Conservation (phyloP, 2,329 filamentous ascomycete species). For the Diatrype stigma region DNA sequence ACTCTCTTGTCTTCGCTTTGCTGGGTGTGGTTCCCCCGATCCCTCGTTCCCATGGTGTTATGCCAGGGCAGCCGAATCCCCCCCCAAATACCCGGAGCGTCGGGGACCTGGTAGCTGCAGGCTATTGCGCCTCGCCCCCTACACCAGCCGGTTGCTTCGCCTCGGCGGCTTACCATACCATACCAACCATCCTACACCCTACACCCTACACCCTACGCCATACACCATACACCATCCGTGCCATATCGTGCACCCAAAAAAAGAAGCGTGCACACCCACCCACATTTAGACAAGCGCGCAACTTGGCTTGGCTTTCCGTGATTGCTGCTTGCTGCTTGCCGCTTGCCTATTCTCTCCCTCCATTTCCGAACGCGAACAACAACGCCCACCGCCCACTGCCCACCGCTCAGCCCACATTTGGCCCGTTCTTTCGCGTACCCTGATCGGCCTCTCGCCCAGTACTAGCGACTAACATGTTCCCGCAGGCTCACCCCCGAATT, state of each 20-base stretch:
- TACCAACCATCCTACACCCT: not conserved
- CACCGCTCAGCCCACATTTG: conserved; percentile 4
- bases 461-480: conserved; percentile 18
- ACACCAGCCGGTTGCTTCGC: not conserved
- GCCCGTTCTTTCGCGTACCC: conserved; percentile 13
- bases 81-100: not conserved
- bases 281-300: not conserved
- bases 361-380: not conserved
- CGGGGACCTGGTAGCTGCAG: not conserved
- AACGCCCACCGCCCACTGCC: no score
- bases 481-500: conserved; percentile 52
- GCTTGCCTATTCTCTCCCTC: no score
- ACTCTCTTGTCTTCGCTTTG: conserved; percentile 2
- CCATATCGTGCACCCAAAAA: not conserved
- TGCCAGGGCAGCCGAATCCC: conserved; percentile 1
- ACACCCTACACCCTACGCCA: not conserved
- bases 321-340: no score
- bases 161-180: not conserved
- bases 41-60: conserved; percentile 2
- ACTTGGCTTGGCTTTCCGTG: no score
- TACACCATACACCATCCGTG: not conserved
- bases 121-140: not conserved
- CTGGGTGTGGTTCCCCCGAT: conserved; percentile 3
- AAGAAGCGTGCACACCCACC: not conserved
- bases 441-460: conserved; percentile 21